A percentile compares a stretch with the other conserved stretches of the same genome.
These are phyloP conservation scores for Gyromitra esculenta DNA, from an alignment of 2,329 filamentous ascomycete genomes.

Conservation along the genomic window DNA sequence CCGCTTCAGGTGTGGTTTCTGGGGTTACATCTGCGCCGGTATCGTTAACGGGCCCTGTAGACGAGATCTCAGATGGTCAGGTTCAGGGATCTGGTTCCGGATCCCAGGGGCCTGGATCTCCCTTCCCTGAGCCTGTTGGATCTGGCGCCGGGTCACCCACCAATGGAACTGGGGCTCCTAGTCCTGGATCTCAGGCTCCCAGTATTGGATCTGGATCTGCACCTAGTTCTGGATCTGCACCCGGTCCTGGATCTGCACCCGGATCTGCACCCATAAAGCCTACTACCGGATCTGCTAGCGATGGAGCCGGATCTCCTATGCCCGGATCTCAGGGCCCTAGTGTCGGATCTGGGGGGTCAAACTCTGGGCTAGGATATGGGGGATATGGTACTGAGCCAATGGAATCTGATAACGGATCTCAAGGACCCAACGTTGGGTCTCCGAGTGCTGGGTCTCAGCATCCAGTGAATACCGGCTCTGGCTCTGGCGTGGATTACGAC, in stretches of 20 bases:
- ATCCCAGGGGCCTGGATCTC: not conserved
- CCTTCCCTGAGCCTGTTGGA: not conserved
- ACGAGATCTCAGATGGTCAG: slow-evolving; percentile 13
- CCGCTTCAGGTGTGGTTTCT: not conserved
- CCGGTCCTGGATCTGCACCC: not conserved
- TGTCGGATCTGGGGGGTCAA: not conserved
- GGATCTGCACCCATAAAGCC: not conserved
- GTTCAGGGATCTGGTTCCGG: slow-evolving; percentile 2
- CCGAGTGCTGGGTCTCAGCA: not conserved
- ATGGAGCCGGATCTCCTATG: not conserved
- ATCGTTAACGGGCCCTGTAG: not conserved
- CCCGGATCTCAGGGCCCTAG: not conserved
- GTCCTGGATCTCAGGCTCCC: not conserved
- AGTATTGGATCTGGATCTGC: not conserved
- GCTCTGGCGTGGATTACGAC: too few species aligned
- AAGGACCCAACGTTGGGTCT: not conserved
- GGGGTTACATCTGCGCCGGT: not conserved
- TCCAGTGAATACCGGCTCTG: not conserved
- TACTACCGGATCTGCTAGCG: not conserved
- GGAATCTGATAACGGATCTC: not conserved
- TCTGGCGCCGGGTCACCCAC: not conserved
- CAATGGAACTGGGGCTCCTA: not conserved
- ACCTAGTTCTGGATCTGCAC: not conserved
- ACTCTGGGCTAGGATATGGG: not conserved
- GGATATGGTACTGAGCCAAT: not conserved